These are phyloP conservation scores for Coemansia sp. DNA, from an alignment of 371 early-diverging fungal species.

Conservation along the genomic window DNA sequence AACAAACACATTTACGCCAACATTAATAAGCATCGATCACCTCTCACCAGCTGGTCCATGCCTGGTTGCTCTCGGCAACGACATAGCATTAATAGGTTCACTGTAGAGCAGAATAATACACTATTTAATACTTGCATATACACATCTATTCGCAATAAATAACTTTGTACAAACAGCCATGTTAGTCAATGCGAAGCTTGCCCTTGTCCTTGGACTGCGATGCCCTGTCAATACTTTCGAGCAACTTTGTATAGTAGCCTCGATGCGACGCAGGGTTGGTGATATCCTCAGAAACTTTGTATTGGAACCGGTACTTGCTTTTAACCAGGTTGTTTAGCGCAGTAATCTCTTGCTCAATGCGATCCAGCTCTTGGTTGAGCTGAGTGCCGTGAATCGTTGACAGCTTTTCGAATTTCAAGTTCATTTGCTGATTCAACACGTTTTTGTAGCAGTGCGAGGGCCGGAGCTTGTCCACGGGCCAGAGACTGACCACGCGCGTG, in stretches of 20 bases:
- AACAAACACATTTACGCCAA: constrained; percentile 17
- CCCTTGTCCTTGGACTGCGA: constrained; percentile 14
- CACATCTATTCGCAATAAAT: neutral
- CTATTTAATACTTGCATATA: neutral
- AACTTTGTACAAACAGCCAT: no score
- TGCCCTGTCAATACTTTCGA: constrained; percentile 36
- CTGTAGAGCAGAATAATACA: no score
- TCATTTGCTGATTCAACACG: constrained; percentile 35
- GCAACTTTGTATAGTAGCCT: constrained; percentile 35
- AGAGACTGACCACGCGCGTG: constrained; percentile 26
- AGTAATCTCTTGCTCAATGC: constrained; percentile 18
- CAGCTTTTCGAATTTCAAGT: constrained; percentile 28
- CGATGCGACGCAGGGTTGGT: constrained; percentile 28
- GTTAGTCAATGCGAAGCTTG: constrained; percentile 34
- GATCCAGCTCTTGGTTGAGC: constrained; percentile 15
- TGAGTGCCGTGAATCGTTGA: constrained; percentile 21
- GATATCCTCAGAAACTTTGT: constrained; percentile 23
- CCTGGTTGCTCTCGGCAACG: constrained; percentile 43
- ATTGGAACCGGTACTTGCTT: constrained; percentile 24
- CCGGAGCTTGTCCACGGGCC: constrained; percentile 43
- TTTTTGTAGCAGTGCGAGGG: constrained; percentile 44
- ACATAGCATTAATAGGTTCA: constrained; percentile 30
- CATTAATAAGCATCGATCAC: constrained; percentile 5
- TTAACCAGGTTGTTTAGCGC: constrained; percentile 26
- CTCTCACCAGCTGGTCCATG: neutral